phyloP scores from a whole-genome alignment of 495 filamentous ascomycete genomes.

The Cryomyces antarcticus region DNA sequence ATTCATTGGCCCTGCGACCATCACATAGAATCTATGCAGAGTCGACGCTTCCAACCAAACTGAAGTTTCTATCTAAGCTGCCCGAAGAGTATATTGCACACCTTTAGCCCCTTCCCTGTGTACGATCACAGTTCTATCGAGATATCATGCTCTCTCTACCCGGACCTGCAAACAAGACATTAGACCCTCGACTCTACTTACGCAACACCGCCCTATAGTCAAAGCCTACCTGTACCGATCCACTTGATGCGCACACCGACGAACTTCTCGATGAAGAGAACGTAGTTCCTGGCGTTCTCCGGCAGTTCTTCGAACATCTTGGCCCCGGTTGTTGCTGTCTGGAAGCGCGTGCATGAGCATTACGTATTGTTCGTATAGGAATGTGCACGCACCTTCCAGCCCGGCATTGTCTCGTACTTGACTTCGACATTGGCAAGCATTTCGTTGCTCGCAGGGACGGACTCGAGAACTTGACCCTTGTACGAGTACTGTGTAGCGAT shows the following conservation, averaged over 20 bases:
- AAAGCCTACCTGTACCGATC: constrained; percentile 45
- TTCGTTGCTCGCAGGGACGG: constrained; percentile 52
- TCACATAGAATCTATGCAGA: no score
- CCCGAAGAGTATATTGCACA: no score
- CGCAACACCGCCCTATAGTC: no score
- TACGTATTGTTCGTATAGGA: no score
- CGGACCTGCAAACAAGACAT: neutral
- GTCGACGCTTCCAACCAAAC: no score
- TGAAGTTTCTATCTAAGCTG: no score
- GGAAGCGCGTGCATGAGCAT: no score
- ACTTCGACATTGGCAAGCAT: constrained; percentile 36
- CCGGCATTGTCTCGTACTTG: constrained; percentile 53
- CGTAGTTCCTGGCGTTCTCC: constrained; percentile 50
- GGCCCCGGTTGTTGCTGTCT: constrained; percentile 31
- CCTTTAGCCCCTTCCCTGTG: no score
- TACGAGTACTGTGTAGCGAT: constrained; percentile 51
- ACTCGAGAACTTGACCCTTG: constrained; percentile 30
- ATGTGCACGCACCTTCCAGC: constrained; percentile 41
- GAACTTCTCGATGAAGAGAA: constrained; percentile 59
- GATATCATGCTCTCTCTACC: neutral
- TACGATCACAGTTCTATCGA: no score
- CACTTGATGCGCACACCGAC: constrained; percentile 51
- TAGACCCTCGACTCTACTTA: no score
- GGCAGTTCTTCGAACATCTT: constrained; percentile 48
- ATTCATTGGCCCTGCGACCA: no score